Evolutionary conservation across 164 flowering plant species (phyloP).

Genomic region (Houttuynia cordata): DNA sequence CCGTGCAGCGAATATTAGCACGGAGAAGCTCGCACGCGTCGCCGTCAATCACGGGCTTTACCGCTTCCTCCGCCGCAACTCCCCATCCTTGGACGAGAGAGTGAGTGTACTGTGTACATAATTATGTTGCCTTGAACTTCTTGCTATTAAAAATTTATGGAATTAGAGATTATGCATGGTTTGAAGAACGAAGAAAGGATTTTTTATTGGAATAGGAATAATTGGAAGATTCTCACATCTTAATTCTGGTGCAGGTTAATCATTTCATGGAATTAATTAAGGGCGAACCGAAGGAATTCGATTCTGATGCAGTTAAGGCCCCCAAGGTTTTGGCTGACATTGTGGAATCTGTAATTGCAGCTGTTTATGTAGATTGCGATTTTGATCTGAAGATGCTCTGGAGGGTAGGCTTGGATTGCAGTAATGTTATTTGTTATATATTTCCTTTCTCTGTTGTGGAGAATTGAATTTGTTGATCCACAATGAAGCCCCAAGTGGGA

Average conservation of each 20-base stretch:
- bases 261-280: slow-evolving; percentile 41
- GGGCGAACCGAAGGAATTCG: slow-evolving; percentile 27
- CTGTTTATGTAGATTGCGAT: slow-evolving; percentile 56
- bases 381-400: slow-evolving; percentile 49
- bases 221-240: no score
- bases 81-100: slow-evolving; percentile 36
- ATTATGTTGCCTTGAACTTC: background rate
- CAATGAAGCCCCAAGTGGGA: no score
- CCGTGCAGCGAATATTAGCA: slow-evolving; percentile 24
- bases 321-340: slow-evolving; percentile 86
- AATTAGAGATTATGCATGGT: no score
- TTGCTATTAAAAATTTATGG: no score
- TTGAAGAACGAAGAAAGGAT: no score
- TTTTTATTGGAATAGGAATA: no score
- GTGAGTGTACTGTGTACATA: slow-evolving; percentile 13
- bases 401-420: slow-evolving; percentile 25
- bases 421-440: background rate
- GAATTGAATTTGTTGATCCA: no score
- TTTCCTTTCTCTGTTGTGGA: background rate
- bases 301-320: slow-evolving; percentile 58
- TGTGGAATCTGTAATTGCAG: slow-evolving; percentile 76
- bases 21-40: slow-evolving; percentile 25
- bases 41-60: slow-evolving; percentile 29
- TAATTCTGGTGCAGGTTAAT: slow-evolving; percentile 25
- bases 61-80: slow-evolving; percentile 38